Evolutionary conservation across 768 basidiomycete genomes (phyloP), one percentile per base, ranked within the genome.

Genomic region (Boletus reticuloceps): DNA sequence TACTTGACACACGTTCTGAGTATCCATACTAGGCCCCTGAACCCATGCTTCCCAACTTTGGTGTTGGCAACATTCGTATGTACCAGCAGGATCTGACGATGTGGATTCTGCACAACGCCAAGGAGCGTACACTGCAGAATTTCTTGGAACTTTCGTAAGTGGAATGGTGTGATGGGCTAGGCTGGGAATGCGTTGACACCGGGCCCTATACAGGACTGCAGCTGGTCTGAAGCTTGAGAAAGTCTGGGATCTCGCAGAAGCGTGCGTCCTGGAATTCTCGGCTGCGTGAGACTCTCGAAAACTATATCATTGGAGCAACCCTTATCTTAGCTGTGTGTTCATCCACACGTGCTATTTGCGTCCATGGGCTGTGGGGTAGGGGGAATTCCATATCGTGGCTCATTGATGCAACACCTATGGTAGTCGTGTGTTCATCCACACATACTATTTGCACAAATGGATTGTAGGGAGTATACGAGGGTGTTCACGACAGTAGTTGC

Each of bases 41-140:
- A 42, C 74, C 70, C 9, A 38, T 74, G 31, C 60, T 72, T 22
- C 55, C 67, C 5, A 75, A 71, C 60, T 72, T 65, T 48, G 72
- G 74, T 16, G 63, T 61, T 10, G 71, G 71, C 4, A 63, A 59
- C 36, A 58, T 65, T 19, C 64, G 64, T 1, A 53, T 65, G 53
- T 69, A 75, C 53, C 53, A 69, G 31, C 60, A 61, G 36, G 74
- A 74, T 41, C 3, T 74, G 45, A 50, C 54, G 3, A 74, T 74
- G 72, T 62, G 56, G 57, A 43, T 69, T 13, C 5, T 64, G 5
- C 62, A 66, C 50, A 73, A 75, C 46, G 67, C 64, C 19, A 66
- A 65, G 58, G 72, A 75, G 22, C 70, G 71, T 17, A 72, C 66
- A 13, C 44, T 73, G 31, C 59, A 64, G 22, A 63, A 69, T 16